A percentile compares a stretch with the other conserved stretches of the same genome.
Conservation (phyloP, 1,284 basidiomycete genomes). For the Anthracocystis walkeri region DNA sequence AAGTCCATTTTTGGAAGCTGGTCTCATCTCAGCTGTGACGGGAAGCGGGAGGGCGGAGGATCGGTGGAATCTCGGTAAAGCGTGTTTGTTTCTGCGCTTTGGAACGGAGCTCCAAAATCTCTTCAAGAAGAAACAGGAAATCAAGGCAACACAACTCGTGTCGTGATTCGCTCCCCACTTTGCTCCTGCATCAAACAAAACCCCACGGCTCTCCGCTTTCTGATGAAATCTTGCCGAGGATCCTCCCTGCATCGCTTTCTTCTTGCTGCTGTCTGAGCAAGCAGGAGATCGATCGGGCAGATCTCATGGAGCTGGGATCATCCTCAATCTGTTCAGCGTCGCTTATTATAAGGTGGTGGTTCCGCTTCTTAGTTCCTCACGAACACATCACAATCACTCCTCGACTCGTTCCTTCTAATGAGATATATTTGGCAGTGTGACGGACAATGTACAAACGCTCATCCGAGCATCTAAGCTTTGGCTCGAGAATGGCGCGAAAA, state of each 20-base stretch:
- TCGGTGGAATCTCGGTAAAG: conserved; percentile 39
- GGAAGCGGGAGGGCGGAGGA: conserved; percentile 1
- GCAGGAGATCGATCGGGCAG: too few species aligned
- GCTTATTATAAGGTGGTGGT: too few species aligned
- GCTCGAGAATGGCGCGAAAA: too few species aligned
- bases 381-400: too few species aligned
- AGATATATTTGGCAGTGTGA: conserved; percentile 15
- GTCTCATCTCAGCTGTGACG: too few species aligned
- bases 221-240: conserved; percentile 19
- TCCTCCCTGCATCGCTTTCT: background rate
- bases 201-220: conserved; percentile 8
- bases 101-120: conserved; percentile 22
- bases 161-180: background rate
- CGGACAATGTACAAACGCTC: conserved; percentile 22
- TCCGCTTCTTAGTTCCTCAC: too few species aligned
- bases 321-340: too few species aligned
- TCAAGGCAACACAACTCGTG: background rate
- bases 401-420: conserved; percentile 1
- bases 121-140: conserved; percentile 1
- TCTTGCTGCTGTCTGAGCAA: background rate
- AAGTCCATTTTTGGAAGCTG: too few species aligned
- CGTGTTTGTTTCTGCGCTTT: background rate
- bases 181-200: background rate
- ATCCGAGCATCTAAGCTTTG: background rate
- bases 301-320: too few species aligned